A percentile compares a stretch with the other conserved stretches of the same genome.
phyloP scores from a whole-genome alignment of 805 yeast genomes.

The Myxozyma nipponensis region DNA sequence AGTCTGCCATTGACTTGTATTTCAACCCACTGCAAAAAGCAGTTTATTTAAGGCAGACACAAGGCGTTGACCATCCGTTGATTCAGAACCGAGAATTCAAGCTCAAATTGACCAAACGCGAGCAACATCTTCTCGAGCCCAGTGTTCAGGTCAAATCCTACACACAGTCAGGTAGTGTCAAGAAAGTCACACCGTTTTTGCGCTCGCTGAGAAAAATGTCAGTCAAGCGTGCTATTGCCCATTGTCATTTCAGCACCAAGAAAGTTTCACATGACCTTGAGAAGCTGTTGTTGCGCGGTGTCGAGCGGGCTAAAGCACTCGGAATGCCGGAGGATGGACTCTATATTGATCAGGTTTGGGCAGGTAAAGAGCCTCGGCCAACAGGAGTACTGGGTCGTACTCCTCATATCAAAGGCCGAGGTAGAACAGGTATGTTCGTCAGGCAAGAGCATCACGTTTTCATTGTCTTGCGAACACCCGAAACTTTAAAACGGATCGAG shows the following conservation, averaged over 20 bases:
- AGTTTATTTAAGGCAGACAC: constrained; percentile 17
- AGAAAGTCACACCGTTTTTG: constrained; percentile 77
- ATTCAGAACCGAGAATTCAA: constrained; percentile 47
- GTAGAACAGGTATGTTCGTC: constrained; percentile 73
- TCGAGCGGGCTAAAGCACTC: constrained; percentile 61
- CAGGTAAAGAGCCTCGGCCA: constrained; percentile 61
- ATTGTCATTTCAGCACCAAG: constrained; percentile 82
- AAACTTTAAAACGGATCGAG: constrained; percentile 56
- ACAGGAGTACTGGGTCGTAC: constrained; percentile 62
- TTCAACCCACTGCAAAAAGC: constrained; percentile 22
- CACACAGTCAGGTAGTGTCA: constrained; percentile 82
- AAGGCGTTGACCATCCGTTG: constrained; percentile 17
- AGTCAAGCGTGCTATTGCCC: constrained; percentile 79
- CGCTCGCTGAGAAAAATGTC: constrained; percentile 70
- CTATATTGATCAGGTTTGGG: constrained; percentile 80
- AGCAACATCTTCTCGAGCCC: constrained; percentile 80
- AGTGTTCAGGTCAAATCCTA: constrained; percentile 75
- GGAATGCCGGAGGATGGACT: constrained; percentile 58
- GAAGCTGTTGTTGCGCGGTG: constrained; percentile 66
- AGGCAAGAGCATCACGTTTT: constrained; percentile 79
- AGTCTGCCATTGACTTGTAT: constrained; percentile 12
- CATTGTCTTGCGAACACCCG: constrained; percentile 66
- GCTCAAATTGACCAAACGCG: constrained; percentile 56
- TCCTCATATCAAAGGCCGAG: constrained; percentile 83
- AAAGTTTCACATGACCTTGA: constrained; percentile 75